These are phyloP conservation scores for Chrysosporium keratinophilum DNA, from an alignment of 2,329 filamentous ascomycete species.

Conservation along the genomic window DNA sequence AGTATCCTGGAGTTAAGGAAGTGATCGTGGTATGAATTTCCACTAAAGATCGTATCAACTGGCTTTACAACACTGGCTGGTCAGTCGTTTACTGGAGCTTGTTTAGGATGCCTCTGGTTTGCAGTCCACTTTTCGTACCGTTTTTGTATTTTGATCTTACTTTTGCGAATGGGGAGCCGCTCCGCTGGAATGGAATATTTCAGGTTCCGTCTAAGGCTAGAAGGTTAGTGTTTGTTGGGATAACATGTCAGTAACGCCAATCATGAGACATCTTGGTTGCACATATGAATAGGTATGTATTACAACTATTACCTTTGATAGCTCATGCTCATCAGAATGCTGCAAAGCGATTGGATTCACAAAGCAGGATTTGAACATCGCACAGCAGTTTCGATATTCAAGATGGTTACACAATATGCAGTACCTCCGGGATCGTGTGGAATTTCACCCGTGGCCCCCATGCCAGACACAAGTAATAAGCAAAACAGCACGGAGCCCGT, in stretches of 20 bases:
- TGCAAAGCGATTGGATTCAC: neutral
- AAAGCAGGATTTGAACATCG: neutral
- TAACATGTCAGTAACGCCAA: no score
- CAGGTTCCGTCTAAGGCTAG: neutral
- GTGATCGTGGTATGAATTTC: neutral
- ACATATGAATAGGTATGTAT: no score
- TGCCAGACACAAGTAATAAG: no score
- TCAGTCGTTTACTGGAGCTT: no score
- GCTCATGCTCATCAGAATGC: neutral
- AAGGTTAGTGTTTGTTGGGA: neutral
- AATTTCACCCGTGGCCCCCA: neutral
- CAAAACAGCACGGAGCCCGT: no score
- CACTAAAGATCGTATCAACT: no score
- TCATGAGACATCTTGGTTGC: no score
- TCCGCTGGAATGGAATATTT: neutral
- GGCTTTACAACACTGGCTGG: no score
- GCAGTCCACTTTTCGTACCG: neutral
- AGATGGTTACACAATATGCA: neutral
- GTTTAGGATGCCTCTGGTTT: no score
- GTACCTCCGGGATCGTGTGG: neutral
- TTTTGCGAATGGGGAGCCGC: neutral
- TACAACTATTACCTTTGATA: neutral
- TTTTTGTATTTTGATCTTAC: neutral
- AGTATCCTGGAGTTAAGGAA: slow-evolving; percentile 8
- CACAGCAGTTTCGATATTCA: neutral